phyloP scores from a whole-genome alignment of 2,329 filamentous ascomycete species.

The Aspergillus uvarum region DNA sequence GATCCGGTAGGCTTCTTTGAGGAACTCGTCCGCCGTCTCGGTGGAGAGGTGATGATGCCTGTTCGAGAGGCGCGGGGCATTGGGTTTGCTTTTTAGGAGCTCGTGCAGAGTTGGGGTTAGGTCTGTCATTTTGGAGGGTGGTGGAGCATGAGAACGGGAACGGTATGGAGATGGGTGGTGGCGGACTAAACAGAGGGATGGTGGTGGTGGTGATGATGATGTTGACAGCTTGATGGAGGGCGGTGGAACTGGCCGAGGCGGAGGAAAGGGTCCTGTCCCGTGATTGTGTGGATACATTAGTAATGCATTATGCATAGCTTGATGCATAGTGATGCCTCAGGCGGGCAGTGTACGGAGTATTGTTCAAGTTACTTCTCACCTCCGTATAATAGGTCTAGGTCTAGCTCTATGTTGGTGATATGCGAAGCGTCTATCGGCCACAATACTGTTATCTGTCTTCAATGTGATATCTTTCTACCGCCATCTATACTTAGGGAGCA shows the following conservation, averaged over 20 bases:
- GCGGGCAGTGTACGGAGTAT: too few species aligned
- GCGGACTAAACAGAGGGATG: too few species aligned
- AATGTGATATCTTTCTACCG: too few species aligned
- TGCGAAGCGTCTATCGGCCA: too few species aligned
- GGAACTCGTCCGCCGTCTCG: conserved; percentile 70
- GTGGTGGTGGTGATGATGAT: not conserved
- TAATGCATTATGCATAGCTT: not conserved
- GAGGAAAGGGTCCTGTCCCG: not conserved
- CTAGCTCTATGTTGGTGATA: too few species aligned
- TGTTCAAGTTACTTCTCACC: too few species aligned
- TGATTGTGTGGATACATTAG: not conserved
- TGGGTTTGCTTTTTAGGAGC: conserved; percentile 28
- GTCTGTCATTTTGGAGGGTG: conserved; percentile 40
- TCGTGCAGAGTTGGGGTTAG: conserved; percentile 39
- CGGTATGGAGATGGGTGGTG: not conserved
- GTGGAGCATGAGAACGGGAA: not conserved
- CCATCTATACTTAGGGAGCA: too few species aligned
- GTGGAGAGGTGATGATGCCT: conserved; percentile 16
- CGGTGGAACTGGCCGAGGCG: not conserved
- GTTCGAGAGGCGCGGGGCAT: not conserved
- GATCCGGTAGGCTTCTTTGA: conserved; percentile 92
- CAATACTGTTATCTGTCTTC: too few species aligned
- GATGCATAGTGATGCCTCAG: too few species aligned
- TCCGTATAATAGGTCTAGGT: too few species aligned
- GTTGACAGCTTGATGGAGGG: not conserved